Evolutionary conservation across 1,139 yeast genomes (phyloP).

Genomic region (Wickerhamiella infanticola): DNA sequence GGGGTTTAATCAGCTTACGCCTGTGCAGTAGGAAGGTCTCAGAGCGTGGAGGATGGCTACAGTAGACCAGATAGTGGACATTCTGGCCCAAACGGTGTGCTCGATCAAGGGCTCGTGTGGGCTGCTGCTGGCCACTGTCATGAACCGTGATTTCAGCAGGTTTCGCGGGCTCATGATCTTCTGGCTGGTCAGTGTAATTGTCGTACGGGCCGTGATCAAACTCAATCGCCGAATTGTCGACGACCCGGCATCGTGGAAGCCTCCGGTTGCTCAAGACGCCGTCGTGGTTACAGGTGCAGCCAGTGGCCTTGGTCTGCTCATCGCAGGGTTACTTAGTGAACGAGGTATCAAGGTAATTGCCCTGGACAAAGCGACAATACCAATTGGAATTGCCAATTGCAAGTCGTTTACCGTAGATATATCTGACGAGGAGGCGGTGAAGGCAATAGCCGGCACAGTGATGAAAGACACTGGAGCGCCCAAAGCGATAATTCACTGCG

Average conservation of each 20-base stretch:
- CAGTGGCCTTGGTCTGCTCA: slow-evolving; percentile 55
- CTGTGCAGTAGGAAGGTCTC: not conserved
- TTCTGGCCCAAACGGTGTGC: slow-evolving; percentile 5
- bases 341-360: slow-evolving; percentile 37
- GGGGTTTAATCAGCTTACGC: not conserved
- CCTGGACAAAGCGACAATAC: slow-evolving; percentile 40
- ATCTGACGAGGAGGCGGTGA: slow-evolving; percentile 32
- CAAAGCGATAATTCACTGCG: slow-evolving; percentile 63
- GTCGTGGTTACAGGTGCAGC: slow-evolving; percentile 75
- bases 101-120: slow-evolving; percentile 7
- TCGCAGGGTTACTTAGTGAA: slow-evolving; percentile 33
- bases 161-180: not conserved
- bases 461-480: slow-evolving; percentile 40
- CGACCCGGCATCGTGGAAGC: not conserved
- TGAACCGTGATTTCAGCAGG: not conserved
- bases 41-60: not conserved
- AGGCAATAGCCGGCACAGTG: slow-evolving; percentile 20
- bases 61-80: slow-evolving; percentile 6
- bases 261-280: slow-evolving; percentile 23
- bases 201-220: not conserved
- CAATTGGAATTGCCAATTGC: slow-evolving; percentile 28
- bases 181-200: slow-evolving; percentile 4
- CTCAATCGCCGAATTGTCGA: not conserved
- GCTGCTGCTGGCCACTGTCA: slow-evolving; percentile 2
- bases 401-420: slow-evolving; percentile 54